Base-by-base conservation (phyloP, 345 rosid genomes). In the Draba incana region DNA sequence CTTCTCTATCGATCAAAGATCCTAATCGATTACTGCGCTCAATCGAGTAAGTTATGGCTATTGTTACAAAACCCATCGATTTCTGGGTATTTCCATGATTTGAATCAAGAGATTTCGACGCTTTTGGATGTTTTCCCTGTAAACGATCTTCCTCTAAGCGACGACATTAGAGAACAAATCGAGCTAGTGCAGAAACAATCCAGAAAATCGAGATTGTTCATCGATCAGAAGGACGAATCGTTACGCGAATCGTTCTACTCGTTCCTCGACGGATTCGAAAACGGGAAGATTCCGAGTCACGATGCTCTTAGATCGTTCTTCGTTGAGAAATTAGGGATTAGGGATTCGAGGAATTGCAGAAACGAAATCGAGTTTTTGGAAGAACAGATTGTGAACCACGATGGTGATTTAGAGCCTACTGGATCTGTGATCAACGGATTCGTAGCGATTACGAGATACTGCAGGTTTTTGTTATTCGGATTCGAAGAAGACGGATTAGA, bases 51-150 rank as follows among this genome's bases (percentile, higher is more conserved):
- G 87, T 69, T 92, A 16, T 95, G 99, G 99, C 78, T 95, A 0
- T 64, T 95, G 86, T 83, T 92, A 41, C 97, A 95, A 70, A 89
- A 83, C 53, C 89, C 84, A 23, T 75, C 89, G 2, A 84, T 95
- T 75, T 86, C 97, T 11, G 96, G 96, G 10, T 93, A 95, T 81
- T 95, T 92, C 76, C 97, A 95, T 73, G 98, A 92, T 73, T 75
- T 92, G 83, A 85, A 92, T 73, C 93, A 86, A 72, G 99, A 95
- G 57, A 84, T 89, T 24, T 79, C 80, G 10, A 95, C 98, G 66
- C 97, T 92, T 46, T 75, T 95, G 74, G 99, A 95, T 79, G 98
- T 92, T 30, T 82, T 95, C 61, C 97, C 97, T 0, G 62, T 85
- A 10, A 51, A 76, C 31, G 85, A 88, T 65, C 67, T 88, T 24